Conservation (phyloP, 352 stramenopile species). For the Phytophthora pluvialis region DNA sequence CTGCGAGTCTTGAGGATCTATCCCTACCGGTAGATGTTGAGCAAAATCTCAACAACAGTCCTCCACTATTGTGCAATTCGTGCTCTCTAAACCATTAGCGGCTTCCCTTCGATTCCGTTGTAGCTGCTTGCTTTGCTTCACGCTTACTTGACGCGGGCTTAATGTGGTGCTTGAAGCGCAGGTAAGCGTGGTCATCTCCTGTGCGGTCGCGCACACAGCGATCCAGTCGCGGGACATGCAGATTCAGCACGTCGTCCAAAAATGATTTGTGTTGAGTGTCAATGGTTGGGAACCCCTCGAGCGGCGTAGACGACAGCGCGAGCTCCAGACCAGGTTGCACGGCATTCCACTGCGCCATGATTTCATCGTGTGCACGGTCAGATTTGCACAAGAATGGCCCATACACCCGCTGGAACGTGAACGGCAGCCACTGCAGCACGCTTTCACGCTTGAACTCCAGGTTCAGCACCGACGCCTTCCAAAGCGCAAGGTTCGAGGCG, state of each 20-base stretch:
- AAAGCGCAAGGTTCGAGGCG: slow-evolving; percentile 70
- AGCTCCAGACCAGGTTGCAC: slow-evolving; percentile 80
- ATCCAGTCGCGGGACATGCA: slow-evolving; percentile 83
- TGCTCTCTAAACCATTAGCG: not conserved
- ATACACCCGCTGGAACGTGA: slow-evolving; percentile 79
- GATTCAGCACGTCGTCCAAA: slow-evolving; percentile 79
- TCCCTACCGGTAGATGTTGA: not conserved
- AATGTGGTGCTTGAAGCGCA: slow-evolving; percentile 83
- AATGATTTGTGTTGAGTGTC: slow-evolving; percentile 65
- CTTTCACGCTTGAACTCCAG: slow-evolving; percentile 73
- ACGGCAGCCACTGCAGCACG: slow-evolving; percentile 77
- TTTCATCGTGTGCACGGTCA: slow-evolving; percentile 80
- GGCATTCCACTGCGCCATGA: slow-evolving; percentile 68
- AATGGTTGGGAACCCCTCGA: slow-evolving; percentile 73
- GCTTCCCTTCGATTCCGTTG: slow-evolving; percentile 22
- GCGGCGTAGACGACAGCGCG: slow-evolving; percentile 57
- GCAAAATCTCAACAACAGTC: not conserved
- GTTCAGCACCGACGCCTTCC: slow-evolving; percentile 70
- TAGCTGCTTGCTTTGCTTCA: slow-evolving; percentile 8
- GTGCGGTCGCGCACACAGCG: slow-evolving; percentile 81
- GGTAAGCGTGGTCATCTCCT: slow-evolving; percentile 82
- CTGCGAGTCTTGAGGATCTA: too few species aligned
- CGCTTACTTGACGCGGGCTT: slow-evolving; percentile 40
- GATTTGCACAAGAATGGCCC: slow-evolving; percentile 75
- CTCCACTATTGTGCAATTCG: slow-evolving; percentile 1